Evolutionary conservation across 768 basidiomycete genomes (phyloP).

Genomic region (Mycena latifolia): DNA sequence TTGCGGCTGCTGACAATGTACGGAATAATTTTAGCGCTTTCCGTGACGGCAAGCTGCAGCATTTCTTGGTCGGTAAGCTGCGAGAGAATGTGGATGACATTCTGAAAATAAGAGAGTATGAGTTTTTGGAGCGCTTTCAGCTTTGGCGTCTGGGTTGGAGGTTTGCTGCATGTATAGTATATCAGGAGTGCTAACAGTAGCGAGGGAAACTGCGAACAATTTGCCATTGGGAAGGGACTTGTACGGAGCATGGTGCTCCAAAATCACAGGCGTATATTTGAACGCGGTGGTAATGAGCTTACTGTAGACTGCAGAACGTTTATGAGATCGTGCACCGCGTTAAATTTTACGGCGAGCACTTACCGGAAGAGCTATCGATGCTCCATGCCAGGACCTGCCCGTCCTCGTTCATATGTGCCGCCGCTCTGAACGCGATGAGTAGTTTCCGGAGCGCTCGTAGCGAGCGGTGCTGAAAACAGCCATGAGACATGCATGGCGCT

Average conservation of each 20-base stretch:
- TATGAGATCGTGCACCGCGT: not conserved
- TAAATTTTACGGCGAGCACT: conserved; percentile 34
- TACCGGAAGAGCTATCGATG: conserved; percentile 86
- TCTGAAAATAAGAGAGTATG: conserved; percentile 91
- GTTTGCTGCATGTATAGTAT: conserved; percentile 69
- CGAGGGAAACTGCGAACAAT: conserved; percentile 62
- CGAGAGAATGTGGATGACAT: conserved; percentile 81
- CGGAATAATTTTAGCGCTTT: conserved; percentile 91
- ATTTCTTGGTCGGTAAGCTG: conserved; percentile 79
- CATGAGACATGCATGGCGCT: conserved; percentile 1
- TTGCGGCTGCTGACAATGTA: conserved; percentile 89
- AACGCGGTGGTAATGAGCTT: conserved; percentile 91
- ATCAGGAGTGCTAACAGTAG: conserved; percentile 21
- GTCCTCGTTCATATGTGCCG: conserved; percentile 91
- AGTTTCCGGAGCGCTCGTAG: conserved; percentile 86
- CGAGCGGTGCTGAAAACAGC: conserved; percentile 78
- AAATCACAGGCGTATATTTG: conserved; percentile 90
- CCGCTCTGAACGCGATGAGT: conserved; percentile 91
- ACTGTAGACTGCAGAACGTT: conserved; percentile 79
- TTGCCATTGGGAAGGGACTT: conserved; percentile 86
- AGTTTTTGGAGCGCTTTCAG: conserved; percentile 89
- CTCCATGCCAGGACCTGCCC: conserved; percentile 84
- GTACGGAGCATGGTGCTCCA: conserved; percentile 90
- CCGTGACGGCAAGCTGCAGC: conserved; percentile 78
- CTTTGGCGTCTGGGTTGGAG: conserved; percentile 84